Conservation (phyloP, 2,329 filamentous ascomycete genomes). For the Ophiostoma novo-ulmi region DNA sequence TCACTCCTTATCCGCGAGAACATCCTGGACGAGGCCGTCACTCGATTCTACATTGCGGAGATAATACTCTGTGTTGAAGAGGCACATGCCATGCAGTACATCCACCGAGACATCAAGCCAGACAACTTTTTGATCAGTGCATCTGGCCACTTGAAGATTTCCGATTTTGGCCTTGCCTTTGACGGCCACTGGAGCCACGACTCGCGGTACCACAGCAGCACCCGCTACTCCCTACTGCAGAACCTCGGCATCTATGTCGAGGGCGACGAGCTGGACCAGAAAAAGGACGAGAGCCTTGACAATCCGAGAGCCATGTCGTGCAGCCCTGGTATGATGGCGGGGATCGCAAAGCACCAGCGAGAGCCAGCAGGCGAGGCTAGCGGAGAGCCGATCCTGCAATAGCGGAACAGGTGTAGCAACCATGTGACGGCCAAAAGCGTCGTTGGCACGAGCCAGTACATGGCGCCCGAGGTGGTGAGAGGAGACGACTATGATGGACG, state of each 20-base stretch:
- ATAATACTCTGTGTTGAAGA: constrained; percentile 96
- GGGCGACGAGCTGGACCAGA: constrained; percentile 67
- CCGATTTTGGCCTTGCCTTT: constrained; percentile 92
- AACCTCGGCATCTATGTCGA: constrained; percentile 67
- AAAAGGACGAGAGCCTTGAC: constrained; percentile 24
- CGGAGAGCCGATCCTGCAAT: constrained; percentile 56
- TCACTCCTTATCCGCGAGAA: constrained; percentile 81
- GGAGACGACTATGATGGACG: constrained; percentile 82
- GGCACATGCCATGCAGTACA: constrained; percentile 79
- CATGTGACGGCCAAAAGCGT: constrained; percentile 75
- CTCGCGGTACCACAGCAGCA: constrained; percentile 76
- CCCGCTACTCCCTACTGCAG: constrained; percentile 72
- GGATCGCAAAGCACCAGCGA: constrained; percentile 38
- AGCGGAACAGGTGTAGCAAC: constrained; percentile 64
- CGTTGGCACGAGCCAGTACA: constrained; percentile 95
- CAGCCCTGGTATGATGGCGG: constrained; percentile 40
- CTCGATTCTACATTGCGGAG: constrained; percentile 86
- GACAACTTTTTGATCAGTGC: constrained; percentile 93
- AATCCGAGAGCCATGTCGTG: constrained; percentile 27
- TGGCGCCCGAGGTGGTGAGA: constrained; percentile 88
- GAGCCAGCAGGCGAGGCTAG: constrained; percentile 27
- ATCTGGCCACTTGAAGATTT: constrained; percentile 87
- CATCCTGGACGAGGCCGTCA: constrained; percentile 68
- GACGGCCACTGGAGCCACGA: constrained; percentile 94
- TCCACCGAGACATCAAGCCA: constrained; percentile 93